Percentiles rank a stretch among this genome's conserved stretches.
These are phyloP conservation scores for Salix viminalis DNA, from an alignment of 345 rosid genomes.

Conservation along the genomic window DNA sequence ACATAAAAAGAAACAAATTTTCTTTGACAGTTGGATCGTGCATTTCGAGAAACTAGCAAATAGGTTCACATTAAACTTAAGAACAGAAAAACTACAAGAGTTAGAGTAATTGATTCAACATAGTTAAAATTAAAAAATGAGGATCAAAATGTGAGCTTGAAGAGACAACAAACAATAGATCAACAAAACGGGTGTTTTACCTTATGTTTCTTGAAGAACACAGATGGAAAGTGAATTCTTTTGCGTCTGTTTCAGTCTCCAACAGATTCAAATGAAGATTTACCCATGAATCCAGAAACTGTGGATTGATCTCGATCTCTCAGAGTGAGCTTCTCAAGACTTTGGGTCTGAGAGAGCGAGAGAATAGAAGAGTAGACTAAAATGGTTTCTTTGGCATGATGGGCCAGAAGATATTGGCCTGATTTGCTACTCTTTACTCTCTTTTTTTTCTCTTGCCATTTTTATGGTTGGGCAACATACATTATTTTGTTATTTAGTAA, in stretches of 20 bases:
- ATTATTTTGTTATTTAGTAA: no score
- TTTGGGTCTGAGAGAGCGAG: background rate
- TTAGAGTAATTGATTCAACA: background rate
- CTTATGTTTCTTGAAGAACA: background rate
- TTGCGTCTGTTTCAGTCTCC: background rate
- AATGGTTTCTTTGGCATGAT: background rate
- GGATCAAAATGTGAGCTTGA: background rate
- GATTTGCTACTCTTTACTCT: background rate
- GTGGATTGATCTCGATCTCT: background rate
- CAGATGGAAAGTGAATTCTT: background rate
- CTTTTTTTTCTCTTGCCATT: no score
- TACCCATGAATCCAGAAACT: background rate
- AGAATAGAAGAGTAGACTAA: background rate
- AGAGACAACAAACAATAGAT: background rate
- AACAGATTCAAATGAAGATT: background rate
- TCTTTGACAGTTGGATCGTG: background rate
- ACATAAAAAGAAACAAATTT: background rate
- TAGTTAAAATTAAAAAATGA: background rate
- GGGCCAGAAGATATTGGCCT: background rate
- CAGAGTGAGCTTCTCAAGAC: background rate
- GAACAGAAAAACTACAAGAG: background rate
- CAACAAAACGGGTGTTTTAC: background rate
- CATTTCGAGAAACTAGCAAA: background rate
- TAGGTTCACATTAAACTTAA: background rate
- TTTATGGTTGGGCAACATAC: no score